These are phyloP conservation scores for Xylaria sp. DNA, from an alignment of 2,329 filamentous ascomycete genomes.

Conservation along the genomic window DNA sequence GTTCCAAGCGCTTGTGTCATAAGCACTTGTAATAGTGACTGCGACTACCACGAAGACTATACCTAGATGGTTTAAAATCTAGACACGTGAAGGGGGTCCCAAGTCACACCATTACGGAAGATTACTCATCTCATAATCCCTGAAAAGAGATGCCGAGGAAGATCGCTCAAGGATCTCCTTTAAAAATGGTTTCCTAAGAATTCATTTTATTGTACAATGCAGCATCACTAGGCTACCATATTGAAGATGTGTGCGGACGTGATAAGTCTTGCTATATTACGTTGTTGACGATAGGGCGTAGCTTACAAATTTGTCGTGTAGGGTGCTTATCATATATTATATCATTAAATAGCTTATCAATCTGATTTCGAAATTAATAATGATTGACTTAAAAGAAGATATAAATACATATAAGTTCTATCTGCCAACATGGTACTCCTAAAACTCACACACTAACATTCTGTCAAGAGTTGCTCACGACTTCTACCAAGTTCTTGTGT, in stretches of 20 bases:
- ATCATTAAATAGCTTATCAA: conserved; percentile 15
- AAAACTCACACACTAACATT: neutral
- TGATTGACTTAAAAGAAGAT: neutral
- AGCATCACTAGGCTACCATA: too few species aligned
- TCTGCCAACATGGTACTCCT: neutral
- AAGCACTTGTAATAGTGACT: too few species aligned
- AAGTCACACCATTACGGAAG: too few species aligned
- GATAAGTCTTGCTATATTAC: neutral
- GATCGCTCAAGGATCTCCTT: too few species aligned
- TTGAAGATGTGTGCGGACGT: neutral
- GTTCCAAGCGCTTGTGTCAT: too few species aligned
- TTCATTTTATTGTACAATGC: too few species aligned
- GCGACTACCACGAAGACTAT: too few species aligned
- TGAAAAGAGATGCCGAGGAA: too few species aligned
- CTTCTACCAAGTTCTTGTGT: neutral
- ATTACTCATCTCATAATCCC: too few species aligned
- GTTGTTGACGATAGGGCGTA: neutral
- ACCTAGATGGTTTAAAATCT: too few species aligned
- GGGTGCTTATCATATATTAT: neutral
- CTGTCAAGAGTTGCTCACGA: neutral
- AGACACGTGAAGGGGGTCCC: too few species aligned
- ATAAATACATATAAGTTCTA: neutral
- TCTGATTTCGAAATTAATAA: conserved; percentile 6
- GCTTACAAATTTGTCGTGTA: conserved; percentile 8
- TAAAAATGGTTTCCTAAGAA: too few species aligned